Base-by-base conservation (phyloP, 2,329 filamentous ascomycete genomes). In the Cladophialophora yegresii region DNA sequence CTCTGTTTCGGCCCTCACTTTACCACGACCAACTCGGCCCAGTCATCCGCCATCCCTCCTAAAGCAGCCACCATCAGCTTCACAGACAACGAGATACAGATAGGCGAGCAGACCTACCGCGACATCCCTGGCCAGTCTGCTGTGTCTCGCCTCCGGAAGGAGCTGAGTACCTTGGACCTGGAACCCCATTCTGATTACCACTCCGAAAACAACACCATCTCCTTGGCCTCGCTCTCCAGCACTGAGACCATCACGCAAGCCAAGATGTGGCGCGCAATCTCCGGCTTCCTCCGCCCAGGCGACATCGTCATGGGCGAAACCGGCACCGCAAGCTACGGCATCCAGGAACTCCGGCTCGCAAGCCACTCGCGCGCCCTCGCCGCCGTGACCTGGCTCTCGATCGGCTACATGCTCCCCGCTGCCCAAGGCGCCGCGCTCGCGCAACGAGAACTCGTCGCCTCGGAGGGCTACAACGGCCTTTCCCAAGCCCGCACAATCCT, bases 401-500 rank as follows among this genome's bases (percentile, higher is more conserved):
- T 87, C 58, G 84, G 84, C 0, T 86, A 85, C 74, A 86, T 85
- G 74, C 80, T 87, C 0, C 82, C 83, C 0, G 84, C 82, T 0
- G 80, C 82, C 1, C 80, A 84, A n/a, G 85, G 85, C 2, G 83
- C 82, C 0, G 80, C 82, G 0, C 75, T 86, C 0, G 87, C 87
- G 0, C 79, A 83, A 3, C 73, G 74, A 26, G 84, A 86, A 63
- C 71, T 80, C 0, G 71, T 73, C 7, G 55, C 55, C 2, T 67
- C 69, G 4, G 58, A 53, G 1, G 3, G 6, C 10, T 66, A 54
- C n/a, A n/a, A 61, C 33, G 72, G 71, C 5, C 73, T 74, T 13
- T 67, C 69, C 20, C 72, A 73, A 5, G 77, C 73, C n/a, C 77
- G 83, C 61, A 83, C 84, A 0, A 78, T 87, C 3, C 75, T 88